Percentiles rank a stretch among this genome's conserved stretches.
Conservation (phyloP, 257 asterid genomes). For the Agastache rugosa region DNA sequence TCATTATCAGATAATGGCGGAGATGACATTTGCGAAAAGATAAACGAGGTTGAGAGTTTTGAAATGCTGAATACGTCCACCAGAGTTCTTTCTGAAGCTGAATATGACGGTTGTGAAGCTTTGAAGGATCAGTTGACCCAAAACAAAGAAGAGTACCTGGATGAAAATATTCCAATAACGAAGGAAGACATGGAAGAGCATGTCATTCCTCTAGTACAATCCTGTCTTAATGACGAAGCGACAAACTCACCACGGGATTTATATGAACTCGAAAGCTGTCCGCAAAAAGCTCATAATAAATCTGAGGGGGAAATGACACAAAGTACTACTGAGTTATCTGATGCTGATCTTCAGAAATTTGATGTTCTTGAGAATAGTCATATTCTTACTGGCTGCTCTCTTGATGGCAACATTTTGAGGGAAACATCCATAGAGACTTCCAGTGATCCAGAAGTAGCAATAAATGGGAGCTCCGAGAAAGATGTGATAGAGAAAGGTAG, state of each 20-base stretch:
- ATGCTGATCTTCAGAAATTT: constrained; percentile 28
- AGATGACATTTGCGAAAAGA: constrained; percentile 17
- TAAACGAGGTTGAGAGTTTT: constrained; percentile 34
- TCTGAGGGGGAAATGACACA: constrained; percentile 24
- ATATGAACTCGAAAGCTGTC: constrained; percentile 31
- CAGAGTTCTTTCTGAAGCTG: constrained; percentile 33
- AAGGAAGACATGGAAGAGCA: constrained; percentile 22
- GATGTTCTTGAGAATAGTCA: constrained; percentile 12
- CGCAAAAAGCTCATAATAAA: constrained; percentile 13
- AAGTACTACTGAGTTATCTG: constrained; percentile 37
- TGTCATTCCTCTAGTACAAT: constrained; percentile 20
- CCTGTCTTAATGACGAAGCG: constrained; percentile 27
- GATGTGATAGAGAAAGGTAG: constrained; percentile 5
- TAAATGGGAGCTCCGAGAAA: constrained; percentile 7
- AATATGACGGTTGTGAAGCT: constrained; percentile 33
- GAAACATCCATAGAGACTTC: constrained; percentile 23
- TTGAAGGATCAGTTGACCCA: constrained; percentile 30
- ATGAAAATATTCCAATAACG: constrained; percentile 19
- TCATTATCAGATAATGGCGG: constrained; percentile 15
- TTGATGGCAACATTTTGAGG: constrained; percentile 22
- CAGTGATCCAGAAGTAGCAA: constrained; percentile 25
- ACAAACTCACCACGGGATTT: constrained; percentile 30
- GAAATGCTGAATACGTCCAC: constrained; percentile 28
- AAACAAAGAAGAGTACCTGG: constrained; percentile 18
- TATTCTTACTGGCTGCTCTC: constrained; percentile 19